Evolutionary conservation across 176 grass and related monocot genomes (phyloP).

Genomic region (Chrysopogon serrulatus): DNA sequence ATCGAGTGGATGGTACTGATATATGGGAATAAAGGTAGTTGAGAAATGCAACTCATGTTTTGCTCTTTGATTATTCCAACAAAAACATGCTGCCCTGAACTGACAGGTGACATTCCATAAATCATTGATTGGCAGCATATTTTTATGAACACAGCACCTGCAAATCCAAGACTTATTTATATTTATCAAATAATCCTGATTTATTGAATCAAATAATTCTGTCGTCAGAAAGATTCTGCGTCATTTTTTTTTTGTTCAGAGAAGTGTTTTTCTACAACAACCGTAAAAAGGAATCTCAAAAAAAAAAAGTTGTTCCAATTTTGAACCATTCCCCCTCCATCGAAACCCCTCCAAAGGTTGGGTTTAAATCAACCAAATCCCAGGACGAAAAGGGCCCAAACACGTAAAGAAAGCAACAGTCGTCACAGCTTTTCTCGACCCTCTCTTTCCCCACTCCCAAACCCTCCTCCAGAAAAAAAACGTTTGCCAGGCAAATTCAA

Average conservation of each 20-base stretch:
- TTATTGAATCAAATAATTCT: too few species aligned
- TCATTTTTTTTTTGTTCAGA: neutral
- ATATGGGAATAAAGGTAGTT: neutral
- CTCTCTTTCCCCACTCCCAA: neutral
- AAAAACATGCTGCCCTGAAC: neutral
- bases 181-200: too few species aligned
- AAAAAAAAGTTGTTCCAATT: neutral
- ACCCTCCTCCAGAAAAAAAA: neutral
- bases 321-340: conserved; percentile 24
- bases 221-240: neutral
- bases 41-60: neutral
- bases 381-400: neutral
- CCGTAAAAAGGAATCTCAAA: neutral
- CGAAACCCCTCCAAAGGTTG: neutral
- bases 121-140: neutral
- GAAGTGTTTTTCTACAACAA: neutral
- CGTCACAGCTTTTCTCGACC: conserved; percentile 1
- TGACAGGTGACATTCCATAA: neutral
- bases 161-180: neutral
- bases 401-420: neutral
- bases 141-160: neutral
- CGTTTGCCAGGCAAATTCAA: conserved; percentile 32
- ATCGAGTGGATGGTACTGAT: neutral
- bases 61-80: neutral
- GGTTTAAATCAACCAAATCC: neutral